phyloP scores from a whole-genome alignment of 352 stramenopile genomes.

The Phytophthora pinifolia region DNA sequence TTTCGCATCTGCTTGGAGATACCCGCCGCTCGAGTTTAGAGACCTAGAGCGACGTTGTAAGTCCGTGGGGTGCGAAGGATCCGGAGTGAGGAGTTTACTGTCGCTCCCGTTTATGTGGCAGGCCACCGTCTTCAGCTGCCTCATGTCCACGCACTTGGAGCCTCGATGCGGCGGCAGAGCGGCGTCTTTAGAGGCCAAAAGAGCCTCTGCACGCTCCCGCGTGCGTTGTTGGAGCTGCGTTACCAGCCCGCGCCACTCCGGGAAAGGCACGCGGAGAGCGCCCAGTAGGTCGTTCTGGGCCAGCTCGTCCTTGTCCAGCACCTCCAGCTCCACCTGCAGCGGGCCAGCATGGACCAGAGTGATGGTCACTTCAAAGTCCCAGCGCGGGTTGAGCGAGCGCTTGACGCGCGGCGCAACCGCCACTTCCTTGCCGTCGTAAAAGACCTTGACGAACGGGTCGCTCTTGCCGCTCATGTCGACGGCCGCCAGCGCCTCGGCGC shows the following conservation, averaged over 20 bases:
- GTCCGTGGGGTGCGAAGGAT: constrained; percentile 12
- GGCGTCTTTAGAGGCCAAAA: constrained; percentile 5
- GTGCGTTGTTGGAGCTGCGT: constrained; percentile 41
- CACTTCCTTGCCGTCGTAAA: constrained; percentile 80
- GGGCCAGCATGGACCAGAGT: constrained; percentile 50
- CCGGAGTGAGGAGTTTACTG: constrained; percentile 28
- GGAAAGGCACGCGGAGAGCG: constrained; percentile 68
- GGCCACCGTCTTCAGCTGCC: constrained; percentile 11
- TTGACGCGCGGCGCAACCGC: constrained; percentile 67
- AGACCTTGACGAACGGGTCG: constrained; percentile 75
- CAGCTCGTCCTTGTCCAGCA: constrained; percentile 75
- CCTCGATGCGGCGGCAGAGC: neutral
- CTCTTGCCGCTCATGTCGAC: constrained; percentile 63
- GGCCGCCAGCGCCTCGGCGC: constrained; percentile 69
- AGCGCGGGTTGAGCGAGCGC: constrained; percentile 69
- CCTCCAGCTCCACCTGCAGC: constrained; percentile 74
- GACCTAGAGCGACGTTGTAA: constrained; percentile 37
- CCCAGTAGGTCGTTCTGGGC: constrained; percentile 67
- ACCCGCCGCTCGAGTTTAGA: constrained; percentile 38
- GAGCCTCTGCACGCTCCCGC: constrained; percentile 11
- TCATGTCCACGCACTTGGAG: constrained; percentile 28
- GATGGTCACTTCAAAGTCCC: constrained; percentile 66
- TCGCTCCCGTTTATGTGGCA: constrained; percentile 20
- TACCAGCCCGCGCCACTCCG: constrained; percentile 58
- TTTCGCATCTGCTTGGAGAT: constrained; percentile 29